Evolutionary conservation across 2,329 filamentous ascomycete genomes (phyloP).

Genomic region (Nemania diffusa): DNA sequence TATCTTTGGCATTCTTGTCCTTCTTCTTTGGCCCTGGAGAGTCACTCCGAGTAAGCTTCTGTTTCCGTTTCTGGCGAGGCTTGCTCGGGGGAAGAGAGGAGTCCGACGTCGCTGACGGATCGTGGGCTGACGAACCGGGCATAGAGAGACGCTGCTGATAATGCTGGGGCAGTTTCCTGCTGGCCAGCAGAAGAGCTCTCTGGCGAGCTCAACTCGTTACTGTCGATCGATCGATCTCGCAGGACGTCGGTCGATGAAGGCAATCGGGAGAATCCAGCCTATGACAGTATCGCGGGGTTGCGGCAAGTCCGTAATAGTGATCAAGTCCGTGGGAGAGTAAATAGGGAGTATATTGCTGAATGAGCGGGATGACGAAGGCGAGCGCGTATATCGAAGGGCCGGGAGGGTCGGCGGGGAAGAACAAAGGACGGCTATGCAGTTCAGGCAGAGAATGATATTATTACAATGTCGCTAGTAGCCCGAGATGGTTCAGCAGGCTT

Average conservation of each 20-base stretch:
- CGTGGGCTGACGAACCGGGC: conserved; percentile 52
- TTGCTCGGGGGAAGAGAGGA: conserved; percentile 46
- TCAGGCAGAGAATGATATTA: conserved; percentile 42
- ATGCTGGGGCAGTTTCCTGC: conserved; percentile 50
- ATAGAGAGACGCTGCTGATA: conserved; percentile 48
- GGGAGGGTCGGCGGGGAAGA: conserved; percentile 25
- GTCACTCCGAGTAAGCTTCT: conserved; percentile 48
- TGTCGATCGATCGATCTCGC: conserved; percentile 24
- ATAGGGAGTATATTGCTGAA: conserved; percentile 10
- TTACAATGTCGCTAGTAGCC: conserved; percentile 36
- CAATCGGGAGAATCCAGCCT: background rate
- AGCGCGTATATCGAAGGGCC: conserved; percentile 32
- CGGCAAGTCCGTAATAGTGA: background rate
- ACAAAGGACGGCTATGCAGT: conserved; percentile 40
- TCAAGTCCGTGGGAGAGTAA: too few species aligned
- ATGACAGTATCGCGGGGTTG: conserved; percentile 19
- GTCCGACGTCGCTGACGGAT: conserved; percentile 45
- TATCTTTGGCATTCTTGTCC: conserved; percentile 51
- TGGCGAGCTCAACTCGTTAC: conserved; percentile 40
- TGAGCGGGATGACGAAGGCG: conserved; percentile 29
- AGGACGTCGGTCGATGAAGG: conserved; percentile 18
- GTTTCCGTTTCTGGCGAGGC: conserved; percentile 45
- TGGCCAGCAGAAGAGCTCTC: conserved; percentile 50
- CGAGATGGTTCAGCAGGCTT: conserved; percentile 19
- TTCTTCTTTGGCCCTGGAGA: conserved; percentile 51